Evolutionary conservation across 495 filamentous ascomycete species (phyloP), one percentile per base, ranked within the genome.

Genomic region (Entonaema liquescens): DNA sequence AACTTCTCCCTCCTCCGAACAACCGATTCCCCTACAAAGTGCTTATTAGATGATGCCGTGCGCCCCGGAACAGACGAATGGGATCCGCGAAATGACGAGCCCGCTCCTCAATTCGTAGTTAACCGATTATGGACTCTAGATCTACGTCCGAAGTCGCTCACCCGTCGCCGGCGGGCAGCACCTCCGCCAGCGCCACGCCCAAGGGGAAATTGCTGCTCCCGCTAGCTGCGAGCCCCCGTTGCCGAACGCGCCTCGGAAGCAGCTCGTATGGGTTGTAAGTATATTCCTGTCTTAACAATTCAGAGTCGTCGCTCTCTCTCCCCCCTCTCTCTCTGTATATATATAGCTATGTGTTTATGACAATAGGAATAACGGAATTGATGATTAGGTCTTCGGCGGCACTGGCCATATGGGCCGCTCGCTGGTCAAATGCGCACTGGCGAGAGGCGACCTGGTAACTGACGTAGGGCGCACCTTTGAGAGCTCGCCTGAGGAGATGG

Each of bases 361-460:
- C 12, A 23, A 36, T 63, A 17, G 8, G 26, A 71, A 38, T 60
- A 59, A 55, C 33, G 21, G 1, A 53, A 60, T 26, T 35, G 35
- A 33, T 11, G 9, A 1, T 15, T 55, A 94, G 90, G 85, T 99
- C 68, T 99, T 98, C 79, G 95, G 95, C 47, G 93, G 93, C 44
- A 98, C 94, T 4, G 95, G 95, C 58, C 95, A 99, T 74, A 96
- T 98, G 84, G 95, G 95, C 68, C 92, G 94, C 56, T 95, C 91
- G 11, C 88, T 99, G 23, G 92, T 93, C 50, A 93, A 93, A 68
- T 89, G 86, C 33, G 91, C 89, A 19, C 84, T 98, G n/a, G 82
- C 88, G 23, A 89, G 93, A 70, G 89, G 90, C 65, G 95, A 99
- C 73, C 85, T 92, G n/a, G 94, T 98, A 65, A 88, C 90, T 8